Base-by-base conservation (phyloP, 148 eudicot genomes). In the Polygonum maritimum region DNA sequence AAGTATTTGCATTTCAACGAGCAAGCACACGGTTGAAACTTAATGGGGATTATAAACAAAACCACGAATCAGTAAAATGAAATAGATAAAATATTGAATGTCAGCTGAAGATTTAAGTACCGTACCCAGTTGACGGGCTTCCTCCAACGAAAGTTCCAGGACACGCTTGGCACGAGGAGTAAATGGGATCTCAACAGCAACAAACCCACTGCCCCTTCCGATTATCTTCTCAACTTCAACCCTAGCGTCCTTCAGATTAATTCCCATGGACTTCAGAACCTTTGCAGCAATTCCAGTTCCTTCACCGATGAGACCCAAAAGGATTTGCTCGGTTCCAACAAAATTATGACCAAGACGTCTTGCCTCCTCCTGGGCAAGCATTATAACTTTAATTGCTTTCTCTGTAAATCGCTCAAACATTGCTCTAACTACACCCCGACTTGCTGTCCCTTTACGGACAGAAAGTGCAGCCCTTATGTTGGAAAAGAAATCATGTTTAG, bases 261-360 rank as follows among this genome's bases (percentile, higher is more conserved):
- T 94, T 73, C 98, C 97, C 98, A 90, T 94, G 39, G 98, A 94
- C 80, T 92, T 94, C 48, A 94, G 84, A 75, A 94, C 98, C 87
- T 94, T 94, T 51, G 98, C 98, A 82, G 97, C 98, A 83, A 94
- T 94, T 35, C 98, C 98, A 67, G 97, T 94, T 71, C 98, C 98
- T 85, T 94, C 98, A 78, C 98, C 98, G 80, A 94, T 88, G 65
- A 94, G 97, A 71, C 98, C 98, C 79, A 94, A 76, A 76, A 94
- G 78, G 65, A 94, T 90, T 83, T 94, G 98, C 84, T 94, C 98
- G 0, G 98, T 94, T 71, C 98, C 98, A 78, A 94, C 98, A 80
- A 90, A 85, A 74, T 90, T 94, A 75, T 94, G 98, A 67, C 98
- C 98, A 38, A 94, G 84, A 48, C 98, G 78, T 55, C 96, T 88